Conservation (phyloP, 2,329 filamentous ascomycete genomes). For the Fusarium sp. region DNA sequence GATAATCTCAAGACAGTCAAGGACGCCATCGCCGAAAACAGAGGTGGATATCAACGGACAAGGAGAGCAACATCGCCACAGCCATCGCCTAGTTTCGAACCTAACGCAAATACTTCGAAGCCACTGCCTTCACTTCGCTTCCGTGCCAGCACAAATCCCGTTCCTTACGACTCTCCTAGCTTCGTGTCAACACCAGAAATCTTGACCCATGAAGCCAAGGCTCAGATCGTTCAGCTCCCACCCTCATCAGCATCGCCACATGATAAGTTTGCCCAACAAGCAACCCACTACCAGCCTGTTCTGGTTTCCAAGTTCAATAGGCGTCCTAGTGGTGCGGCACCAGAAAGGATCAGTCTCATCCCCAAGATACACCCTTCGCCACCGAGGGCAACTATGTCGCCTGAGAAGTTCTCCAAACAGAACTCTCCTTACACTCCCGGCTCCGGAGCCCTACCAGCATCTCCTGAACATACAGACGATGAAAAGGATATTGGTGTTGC, state of each 20-base stretch:
- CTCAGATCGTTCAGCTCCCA: conserved; percentile 30
- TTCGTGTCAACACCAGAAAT: background rate
- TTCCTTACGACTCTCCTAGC: conserved; percentile 58
- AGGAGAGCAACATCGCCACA: conserved; percentile 65
- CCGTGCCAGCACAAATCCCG: conserved; percentile 68
- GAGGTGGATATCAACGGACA: conserved; percentile 48
- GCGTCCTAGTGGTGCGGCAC: conserved; percentile 16
- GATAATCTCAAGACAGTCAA: conserved; percentile 68
- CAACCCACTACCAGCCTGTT: conserved; percentile 19
- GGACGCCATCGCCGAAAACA: conserved; percentile 56
- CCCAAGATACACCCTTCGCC: conserved; percentile 27
- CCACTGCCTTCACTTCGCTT: conserved; percentile 53
- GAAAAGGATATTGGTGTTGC: conserved; percentile 45
- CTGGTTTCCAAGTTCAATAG: conserved; percentile 48
- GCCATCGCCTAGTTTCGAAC: conserved; percentile 58
- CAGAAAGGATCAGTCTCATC: conserved; percentile 18
- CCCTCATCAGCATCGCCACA: conserved; percentile 10
- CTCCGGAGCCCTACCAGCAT: conserved; percentile 55
- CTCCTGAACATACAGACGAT: conserved; percentile 50
- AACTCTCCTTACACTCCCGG: conserved; percentile 39
- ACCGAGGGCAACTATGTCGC: conserved; percentile 15
- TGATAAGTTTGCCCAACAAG: conserved; percentile 11
- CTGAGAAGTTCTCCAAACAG: conserved; percentile 3
- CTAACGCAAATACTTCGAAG: conserved; percentile 11
- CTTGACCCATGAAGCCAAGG: conserved; percentile 10